phyloP scores from a whole-genome alignment of 148 eudicot genomes.

The Amaranthus hypochondriacus region DNA sequence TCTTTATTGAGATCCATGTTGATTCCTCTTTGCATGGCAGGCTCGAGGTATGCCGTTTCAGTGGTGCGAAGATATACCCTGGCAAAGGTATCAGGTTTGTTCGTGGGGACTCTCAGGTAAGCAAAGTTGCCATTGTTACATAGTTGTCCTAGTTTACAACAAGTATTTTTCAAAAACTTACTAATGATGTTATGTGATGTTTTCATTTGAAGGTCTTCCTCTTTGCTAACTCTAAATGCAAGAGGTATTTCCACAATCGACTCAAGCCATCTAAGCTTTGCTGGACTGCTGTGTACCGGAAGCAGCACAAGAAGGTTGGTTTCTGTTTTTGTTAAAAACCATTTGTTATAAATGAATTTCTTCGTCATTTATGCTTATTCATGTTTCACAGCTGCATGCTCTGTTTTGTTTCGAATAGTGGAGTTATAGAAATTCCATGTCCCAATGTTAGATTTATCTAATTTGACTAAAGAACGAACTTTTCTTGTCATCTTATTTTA shows the following conservation, averaged over 20 bases:
- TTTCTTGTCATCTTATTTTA: no score
- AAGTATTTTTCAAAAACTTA: background rate
- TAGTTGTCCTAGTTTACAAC: background rate
- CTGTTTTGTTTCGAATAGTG: no score
- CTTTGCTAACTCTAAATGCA: constrained; percentile 56
- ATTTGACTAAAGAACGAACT: no score
- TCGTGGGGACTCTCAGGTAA: constrained; percentile 50
- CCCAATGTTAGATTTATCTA: no score
- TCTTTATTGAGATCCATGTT: background rate
- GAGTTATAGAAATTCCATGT: no score
- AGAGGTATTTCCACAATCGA: constrained; percentile 69
- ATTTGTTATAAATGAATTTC: no score
- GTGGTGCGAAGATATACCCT: constrained; percentile 56
- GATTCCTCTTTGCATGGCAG: constrained; percentile 15
- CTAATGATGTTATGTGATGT: background rate
- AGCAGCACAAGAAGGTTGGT: constrained; percentile 65
- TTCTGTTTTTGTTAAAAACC: background rate
- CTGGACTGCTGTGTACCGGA: constrained; percentile 70
- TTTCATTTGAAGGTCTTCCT: constrained; percentile 47
- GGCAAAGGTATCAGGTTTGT: constrained; percentile 55
- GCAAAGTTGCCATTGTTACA: background rate
- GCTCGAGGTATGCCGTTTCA: constrained; percentile 59
- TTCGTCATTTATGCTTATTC: no score
- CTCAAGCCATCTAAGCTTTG: constrained; percentile 62
- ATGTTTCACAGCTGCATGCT: no score